A percentile compares a stretch with the other conserved stretches of the same genome.
These are phyloP conservation scores for Vanilla planifolia DNA, from an alignment of 106 monocot genomes.

Conservation along the genomic window DNA sequence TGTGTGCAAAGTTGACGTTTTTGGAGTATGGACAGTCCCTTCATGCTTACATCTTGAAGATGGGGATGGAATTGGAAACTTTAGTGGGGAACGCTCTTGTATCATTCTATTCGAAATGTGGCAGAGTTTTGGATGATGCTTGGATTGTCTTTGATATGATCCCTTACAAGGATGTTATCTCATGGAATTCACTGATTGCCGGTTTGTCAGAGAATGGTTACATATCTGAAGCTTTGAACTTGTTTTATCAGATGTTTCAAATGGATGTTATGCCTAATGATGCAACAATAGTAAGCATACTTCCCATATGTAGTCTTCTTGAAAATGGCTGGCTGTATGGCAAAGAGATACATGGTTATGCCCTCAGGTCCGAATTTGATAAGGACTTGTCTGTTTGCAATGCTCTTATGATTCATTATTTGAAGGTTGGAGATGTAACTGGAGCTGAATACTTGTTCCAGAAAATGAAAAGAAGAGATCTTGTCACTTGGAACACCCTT, in stretches of 20 bases:
- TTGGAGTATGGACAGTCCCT: slow-evolving; percentile 24
- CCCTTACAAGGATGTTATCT: slow-evolving; percentile 41
- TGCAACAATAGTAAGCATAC: slow-evolving; percentile 49
- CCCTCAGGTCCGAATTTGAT: slow-evolving; percentile 25
- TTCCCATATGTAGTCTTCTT: slow-evolving; percentile 47
- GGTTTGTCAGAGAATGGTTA: slow-evolving; percentile 40
- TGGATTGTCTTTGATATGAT: slow-evolving; percentile 24
- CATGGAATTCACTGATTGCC: slow-evolving; percentile 73
- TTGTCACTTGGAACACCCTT: slow-evolving; percentile 63
- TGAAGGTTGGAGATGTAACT: slow-evolving; percentile 36
- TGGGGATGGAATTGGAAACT: slow-evolving; percentile 38
- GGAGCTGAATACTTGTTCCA: slow-evolving; percentile 36
- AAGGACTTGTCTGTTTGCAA: slow-evolving; percentile 37
- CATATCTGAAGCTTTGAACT: slow-evolving; percentile 27
- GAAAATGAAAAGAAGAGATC: slow-evolving; percentile 31
- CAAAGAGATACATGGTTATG: slow-evolving; percentile 48
- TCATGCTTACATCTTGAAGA: slow-evolving; percentile 46
- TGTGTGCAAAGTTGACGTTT: slow-evolving; percentile 28
- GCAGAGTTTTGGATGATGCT: slow-evolving; percentile 25
- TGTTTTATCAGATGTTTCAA: slow-evolving; percentile 39
- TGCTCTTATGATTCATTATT: slow-evolving; percentile 60
- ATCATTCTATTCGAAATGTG: slow-evolving; percentile 67
- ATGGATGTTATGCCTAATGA: slow-evolving; percentile 27
- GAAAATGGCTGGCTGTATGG: slow-evolving; percentile 39
- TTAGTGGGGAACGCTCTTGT: slow-evolving; percentile 58